Evolutionary conservation across 192 early-diverging fungal genomes (phyloP), one percentile per base, ranked within the genome.

Genomic region (Paraglomus occultum): DNA sequence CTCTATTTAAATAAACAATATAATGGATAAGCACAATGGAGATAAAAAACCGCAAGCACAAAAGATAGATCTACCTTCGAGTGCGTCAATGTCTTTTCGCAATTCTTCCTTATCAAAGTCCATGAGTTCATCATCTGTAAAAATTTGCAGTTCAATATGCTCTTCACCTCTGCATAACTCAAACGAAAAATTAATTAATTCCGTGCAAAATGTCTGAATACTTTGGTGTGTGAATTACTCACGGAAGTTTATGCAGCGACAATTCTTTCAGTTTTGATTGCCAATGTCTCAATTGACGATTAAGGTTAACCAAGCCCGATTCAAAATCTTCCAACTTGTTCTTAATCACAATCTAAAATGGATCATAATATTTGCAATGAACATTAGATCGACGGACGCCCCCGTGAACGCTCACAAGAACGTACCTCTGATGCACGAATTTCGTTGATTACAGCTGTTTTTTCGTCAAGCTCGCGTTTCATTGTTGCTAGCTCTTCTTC

Each of bases 271-370:
- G 72, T 1, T 77, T 67, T 7, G 77, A 76, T 22, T 76, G 79
- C 80, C 84, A 88, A 50, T 84, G 83, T 65, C 83, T 80, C 20
- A 75, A 78, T 69, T 79, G 82, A 67, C 84, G 83, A 66, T 85
- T 75, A 51, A 85, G 82, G 18, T 89, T 89, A 8, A 70, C 73
- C 44, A 88, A 73, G 0, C 74, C 74, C 6, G 84, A 83, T 71
- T 90, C 83, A 51, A 80, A 72, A 67, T 88, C 87, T 53, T 92
- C 90, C n/a, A 88, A 66, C 31, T 85, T 76, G 53, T 86, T 90
- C 67, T 81, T 84, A 55, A 90, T 83, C 40, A 81, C 80, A 11
- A 76, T n/a, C 73, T 79, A 57, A 51, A 76, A 83, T 51, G 17
- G 2, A 50, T n/a, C 14, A 23, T 50, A 1, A 51, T 23, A 44